phyloP scores from a whole-genome alignment of 352 stramenopile genomes.

The Phytophthora melonis region DNA sequence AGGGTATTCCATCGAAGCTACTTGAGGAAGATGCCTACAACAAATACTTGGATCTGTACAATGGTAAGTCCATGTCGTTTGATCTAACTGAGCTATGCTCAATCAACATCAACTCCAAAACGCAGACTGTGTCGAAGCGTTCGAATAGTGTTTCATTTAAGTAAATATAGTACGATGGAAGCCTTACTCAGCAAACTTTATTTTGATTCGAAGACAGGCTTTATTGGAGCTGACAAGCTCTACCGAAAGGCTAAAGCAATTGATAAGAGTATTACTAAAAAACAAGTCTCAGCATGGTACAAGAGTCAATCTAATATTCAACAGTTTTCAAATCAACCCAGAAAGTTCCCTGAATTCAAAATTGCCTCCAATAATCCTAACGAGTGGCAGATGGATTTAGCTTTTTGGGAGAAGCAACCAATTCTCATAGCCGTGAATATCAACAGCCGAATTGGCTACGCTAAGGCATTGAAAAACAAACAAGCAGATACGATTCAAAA shows the following conservation, averaged over 20 bases:
- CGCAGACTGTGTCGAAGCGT: background rate
- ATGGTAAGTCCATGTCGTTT: background rate
- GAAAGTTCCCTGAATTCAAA: too few species aligned
- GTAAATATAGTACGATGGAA: too few species aligned
- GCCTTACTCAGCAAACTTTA: background rate
- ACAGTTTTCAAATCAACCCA: constrained; percentile 20
- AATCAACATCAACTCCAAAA: constrained; percentile 9
- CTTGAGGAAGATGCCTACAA: background rate
- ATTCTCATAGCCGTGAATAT: too few species aligned
- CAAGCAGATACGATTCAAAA: too few species aligned
- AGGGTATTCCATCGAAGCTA: constrained; percentile 8
- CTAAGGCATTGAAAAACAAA: too few species aligned
- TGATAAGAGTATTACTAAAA: constrained; percentile 1
- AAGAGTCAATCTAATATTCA: constrained; percentile 17
- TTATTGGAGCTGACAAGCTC: constrained; percentile 26
- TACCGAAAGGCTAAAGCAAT: constrained; percentile 23
- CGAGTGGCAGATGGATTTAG: too few species aligned
- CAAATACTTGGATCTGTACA: constrained; percentile 8
- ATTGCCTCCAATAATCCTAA: too few species aligned
- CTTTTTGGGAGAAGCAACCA: too few species aligned
- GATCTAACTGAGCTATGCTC: constrained; percentile 4
- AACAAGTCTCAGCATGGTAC: constrained; percentile 29
- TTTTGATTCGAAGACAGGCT: constrained; percentile 9
- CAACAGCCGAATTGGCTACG: too few species aligned
- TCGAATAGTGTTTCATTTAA: too few species aligned